Evolutionary conservation across 2,329 filamentous ascomycete genomes (phyloP).

Genomic region (Apiospora kogelbergensis): DNA sequence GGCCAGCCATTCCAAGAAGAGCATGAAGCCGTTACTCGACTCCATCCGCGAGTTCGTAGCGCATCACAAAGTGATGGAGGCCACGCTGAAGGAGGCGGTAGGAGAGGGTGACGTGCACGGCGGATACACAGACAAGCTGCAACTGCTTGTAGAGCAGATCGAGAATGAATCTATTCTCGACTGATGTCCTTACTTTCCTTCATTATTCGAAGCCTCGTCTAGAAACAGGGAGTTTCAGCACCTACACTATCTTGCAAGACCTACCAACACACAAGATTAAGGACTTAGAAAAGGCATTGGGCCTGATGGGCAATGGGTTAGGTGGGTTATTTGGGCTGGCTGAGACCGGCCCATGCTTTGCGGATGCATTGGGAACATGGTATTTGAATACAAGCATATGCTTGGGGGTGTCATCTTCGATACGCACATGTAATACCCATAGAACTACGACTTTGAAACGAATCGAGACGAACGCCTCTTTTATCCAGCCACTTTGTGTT

Average conservation of each 20-base stretch:
- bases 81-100: slow-evolving; percentile 30
- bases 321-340: background rate
- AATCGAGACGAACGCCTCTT: background rate
- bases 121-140: slow-evolving; percentile 38
- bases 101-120: slow-evolving; percentile 32
- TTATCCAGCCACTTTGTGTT: background rate
- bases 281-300: background rate
- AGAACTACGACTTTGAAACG: slow-evolving; percentile 8
- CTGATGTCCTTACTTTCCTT: slow-evolving; percentile 11
- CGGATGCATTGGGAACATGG: background rate
- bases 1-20: slow-evolving; percentile 41
- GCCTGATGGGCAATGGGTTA: background rate
- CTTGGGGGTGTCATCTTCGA: background rate
- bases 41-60: slow-evolving; percentile 56
- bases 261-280: background rate
- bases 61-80: slow-evolving; percentile 51
- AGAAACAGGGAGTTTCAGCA: background rate
- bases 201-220: background rate
- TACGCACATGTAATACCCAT: background rate
- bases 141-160: slow-evolving; percentile 39
- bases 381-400: background rate
- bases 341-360: background rate
- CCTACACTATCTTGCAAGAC: background rate
- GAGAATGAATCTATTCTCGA: slow-evolving; percentile 29
- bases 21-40: slow-evolving; percentile 45